Base-by-base conservation (phyloP, 2,329 filamentous ascomycete species). In the Pestalotiopsis sp. region DNA sequence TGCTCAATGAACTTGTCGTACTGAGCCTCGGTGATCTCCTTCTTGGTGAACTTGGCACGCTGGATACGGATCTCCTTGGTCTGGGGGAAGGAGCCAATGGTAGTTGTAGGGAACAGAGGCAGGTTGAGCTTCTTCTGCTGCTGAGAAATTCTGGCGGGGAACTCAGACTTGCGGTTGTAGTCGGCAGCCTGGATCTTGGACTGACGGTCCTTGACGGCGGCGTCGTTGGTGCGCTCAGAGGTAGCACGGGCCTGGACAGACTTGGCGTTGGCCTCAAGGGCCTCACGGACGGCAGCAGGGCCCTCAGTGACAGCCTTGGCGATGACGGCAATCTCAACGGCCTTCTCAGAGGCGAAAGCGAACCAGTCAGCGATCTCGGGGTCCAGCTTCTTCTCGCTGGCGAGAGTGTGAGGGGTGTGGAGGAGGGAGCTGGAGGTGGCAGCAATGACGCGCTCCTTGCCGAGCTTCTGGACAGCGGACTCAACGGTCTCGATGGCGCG, bases 1-100 rank as follows among this genome's bases (percentile, higher is more conserved):
- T 97, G 93, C 90, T 98, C 93, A 77, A 99, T 99, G 89, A 99
- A 99, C 84, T 93, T 93, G 87, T 99, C 96, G 84, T 99, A 99
- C 86, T 98, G 86, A 80, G 91, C 88, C 76, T 91, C 87, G 65
- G 92, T 95, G 83, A 99, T 98, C 84, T 98, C 95, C 80, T 92
- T 93, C 92, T 99, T 99, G 88, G 95, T 97, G 88, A 98, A 94
- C 89, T 96, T 97, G 90, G 96, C 97, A 80, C 96, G 93, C 86
- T 95, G 91, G 77, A 97, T 86, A 86, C 96, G 94, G 86, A 99
- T 99, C 84, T 98, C 94, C 89, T 95, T 95, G 83, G 96, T 99
- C 89, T 99, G 96, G 76, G 96, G 96, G 93, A 99, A 99, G 68
- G 95, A 98, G 76, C 96, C 96, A 75, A 99, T 99, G 81, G 96